Percentiles rank a stretch among this genome's conserved stretches.
phyloP scores from a whole-genome alignment of 108 stramenopile genomes.

The Cyclotella baltica region DNA sequence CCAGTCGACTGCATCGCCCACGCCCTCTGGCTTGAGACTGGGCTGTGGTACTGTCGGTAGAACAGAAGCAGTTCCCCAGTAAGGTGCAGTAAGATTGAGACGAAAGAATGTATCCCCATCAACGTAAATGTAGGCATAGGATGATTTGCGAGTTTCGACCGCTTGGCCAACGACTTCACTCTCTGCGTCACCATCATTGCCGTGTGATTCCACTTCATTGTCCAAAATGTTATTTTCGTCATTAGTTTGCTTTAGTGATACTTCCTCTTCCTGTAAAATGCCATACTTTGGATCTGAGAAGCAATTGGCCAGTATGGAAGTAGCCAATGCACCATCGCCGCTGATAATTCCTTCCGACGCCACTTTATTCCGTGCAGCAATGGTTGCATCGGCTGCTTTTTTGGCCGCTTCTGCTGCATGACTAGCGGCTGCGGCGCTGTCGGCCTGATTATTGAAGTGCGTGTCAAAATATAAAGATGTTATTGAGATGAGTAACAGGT shows the following conservation, averaged over 20 bases:
- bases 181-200: conserved; percentile 33
- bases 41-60: conserved; percentile 52
- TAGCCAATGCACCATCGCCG: conserved; percentile 77
- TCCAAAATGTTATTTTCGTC: conserved; percentile 6
- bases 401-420: conserved; percentile 68
- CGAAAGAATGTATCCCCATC: conserved; percentile 76
- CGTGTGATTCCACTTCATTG: neutral
- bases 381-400: conserved; percentile 78
- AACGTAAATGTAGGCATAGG: conserved; percentile 67
- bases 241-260: conserved; percentile 2
- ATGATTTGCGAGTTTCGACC: conserved; percentile 23
- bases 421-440: conserved; percentile 51
- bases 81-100: conserved; percentile 77
- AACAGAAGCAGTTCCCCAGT: conserved; percentile 36
- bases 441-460: conserved; percentile 34
- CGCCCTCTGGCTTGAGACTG: conserved; percentile 39
- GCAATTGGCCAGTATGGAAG: conserved; percentile 63
- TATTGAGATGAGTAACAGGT: neutral
- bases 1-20: conserved; percentile 54
- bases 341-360: conserved; percentile 67
- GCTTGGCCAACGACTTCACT: conserved; percentile 15
- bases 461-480: neutral
- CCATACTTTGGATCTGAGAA: conserved; percentile 78
- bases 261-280: conserved; percentile 44
- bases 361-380: conserved; percentile 53